Conservation (phyloP, 306 rosid species). For the Prunus mongolica region DNA sequence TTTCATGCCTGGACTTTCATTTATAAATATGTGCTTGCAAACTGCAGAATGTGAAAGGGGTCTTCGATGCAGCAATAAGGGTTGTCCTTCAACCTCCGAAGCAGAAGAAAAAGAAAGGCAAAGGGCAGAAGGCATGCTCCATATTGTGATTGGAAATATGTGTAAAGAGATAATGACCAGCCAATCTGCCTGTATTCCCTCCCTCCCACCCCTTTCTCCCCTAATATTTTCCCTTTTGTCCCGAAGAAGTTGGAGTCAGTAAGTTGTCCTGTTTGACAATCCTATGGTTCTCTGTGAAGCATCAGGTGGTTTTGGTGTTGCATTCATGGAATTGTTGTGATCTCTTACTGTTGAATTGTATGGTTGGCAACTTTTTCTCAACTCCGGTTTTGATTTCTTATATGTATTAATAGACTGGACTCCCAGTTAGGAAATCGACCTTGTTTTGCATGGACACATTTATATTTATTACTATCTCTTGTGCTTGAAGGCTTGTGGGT, state of each 20-base stretch:
- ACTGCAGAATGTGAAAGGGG: slow-evolving; percentile 87
- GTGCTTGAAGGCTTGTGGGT: slow-evolving; percentile 5
- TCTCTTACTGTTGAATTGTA: slow-evolving; percentile 53
- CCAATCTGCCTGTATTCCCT: slow-evolving; percentile 41
- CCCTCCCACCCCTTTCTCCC: slow-evolving; percentile 20
- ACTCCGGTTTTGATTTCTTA: slow-evolving; percentile 31
- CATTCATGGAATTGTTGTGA: slow-evolving; percentile 52
- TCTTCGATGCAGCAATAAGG: slow-evolving; percentile 90
- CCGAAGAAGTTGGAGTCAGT: slow-evolving; percentile 62
- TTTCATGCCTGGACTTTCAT: slow-evolving; percentile 6
- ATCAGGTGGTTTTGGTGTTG: slow-evolving; percentile 51
- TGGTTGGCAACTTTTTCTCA: slow-evolving; percentile 42
- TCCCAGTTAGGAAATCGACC: slow-evolving; percentile 53
- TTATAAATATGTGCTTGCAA: slow-evolving; percentile 4
- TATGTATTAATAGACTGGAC: slow-evolving; percentile 50
- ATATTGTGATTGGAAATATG: slow-evolving; percentile 74
- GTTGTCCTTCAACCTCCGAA: slow-evolving; percentile 99
- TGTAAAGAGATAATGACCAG: slow-evolving; percentile 46
- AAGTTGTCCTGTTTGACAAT: slow-evolving; percentile 44
- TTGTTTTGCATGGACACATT: slow-evolving; percentile 34
- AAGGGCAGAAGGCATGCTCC: slow-evolving; percentile 93
- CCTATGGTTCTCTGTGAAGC: slow-evolving; percentile 50
- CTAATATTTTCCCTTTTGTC: slow-evolving; percentile 35
- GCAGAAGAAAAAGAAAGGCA: slow-evolving; percentile 92
- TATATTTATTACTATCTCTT: background rate